phyloP scores from a whole-genome alignment of 805 yeast genomes.

The Saccharomycopsis fermentans region DNA sequence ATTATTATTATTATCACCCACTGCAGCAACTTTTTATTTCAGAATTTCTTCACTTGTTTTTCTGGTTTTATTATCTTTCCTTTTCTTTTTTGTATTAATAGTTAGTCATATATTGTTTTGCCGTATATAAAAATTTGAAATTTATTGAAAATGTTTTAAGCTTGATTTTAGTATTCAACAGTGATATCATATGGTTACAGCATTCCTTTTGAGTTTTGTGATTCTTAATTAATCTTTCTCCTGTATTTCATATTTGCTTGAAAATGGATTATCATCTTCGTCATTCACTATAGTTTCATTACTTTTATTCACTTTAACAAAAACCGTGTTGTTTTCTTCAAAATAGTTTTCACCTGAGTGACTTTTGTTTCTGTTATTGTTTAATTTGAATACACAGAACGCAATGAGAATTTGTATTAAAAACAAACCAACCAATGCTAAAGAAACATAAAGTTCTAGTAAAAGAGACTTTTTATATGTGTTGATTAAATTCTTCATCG shows the following conservation, averaged over 20 bases:
- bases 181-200: not conserved
- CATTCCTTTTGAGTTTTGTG: not conserved
- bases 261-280: not conserved
- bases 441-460: slow-evolving; percentile 39
- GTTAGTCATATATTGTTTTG: not conserved
- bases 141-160: not conserved
- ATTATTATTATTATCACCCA: not conserved
- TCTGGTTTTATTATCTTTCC: not conserved
- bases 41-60: not conserved
- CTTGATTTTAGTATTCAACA: not conserved
- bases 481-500: slow-evolving; percentile 23
- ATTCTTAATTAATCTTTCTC: not conserved
- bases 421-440: slow-evolving; percentile 40
- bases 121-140: not conserved
- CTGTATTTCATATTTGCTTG: not conserved
- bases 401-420: slow-evolving; percentile 35
- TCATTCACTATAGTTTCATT: not conserved
- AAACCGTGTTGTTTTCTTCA: not conserved
- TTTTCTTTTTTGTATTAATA: not conserved
- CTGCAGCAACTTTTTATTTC: not conserved
- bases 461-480: slow-evolving; percentile 29
- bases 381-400: slow-evolving; percentile 10
- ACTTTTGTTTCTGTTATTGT: not conserved
- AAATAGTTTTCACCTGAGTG: not conserved
- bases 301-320: not conserved